Conservation (phyloP, 805 yeast species). For the Maudiozyma serrabonitensis region DNA sequence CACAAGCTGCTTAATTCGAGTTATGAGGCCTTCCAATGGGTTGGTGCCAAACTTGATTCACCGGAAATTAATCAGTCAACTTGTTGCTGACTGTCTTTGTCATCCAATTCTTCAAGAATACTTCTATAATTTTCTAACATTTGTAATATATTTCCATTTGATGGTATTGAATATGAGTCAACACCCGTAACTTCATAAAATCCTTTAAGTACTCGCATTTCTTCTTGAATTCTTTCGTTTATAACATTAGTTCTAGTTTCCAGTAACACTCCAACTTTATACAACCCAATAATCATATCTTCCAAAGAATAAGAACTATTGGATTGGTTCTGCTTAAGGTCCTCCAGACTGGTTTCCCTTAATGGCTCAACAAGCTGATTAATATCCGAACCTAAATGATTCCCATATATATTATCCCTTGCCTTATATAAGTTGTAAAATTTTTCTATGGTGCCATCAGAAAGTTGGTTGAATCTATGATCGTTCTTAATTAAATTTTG, state of each 20-base stretch:
- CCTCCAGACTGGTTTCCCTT: slow-evolving; percentile 8
- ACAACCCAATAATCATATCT: slow-evolving; percentile 13
- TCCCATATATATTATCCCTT: not conserved
- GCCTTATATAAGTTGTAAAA: not conserved
- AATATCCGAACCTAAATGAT: slow-evolving; percentile 42
- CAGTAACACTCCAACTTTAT: slow-evolving; percentile 12
- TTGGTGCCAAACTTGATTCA: slow-evolving; percentile 31
- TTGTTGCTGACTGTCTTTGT: slow-evolving; percentile 13
- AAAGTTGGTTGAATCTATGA: not conserved
- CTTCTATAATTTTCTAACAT: not conserved
- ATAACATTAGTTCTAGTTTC: slow-evolving; percentile 6
- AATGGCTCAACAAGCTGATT: slow-evolving; percentile 37
- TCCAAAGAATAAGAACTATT: slow-evolving; percentile 13
- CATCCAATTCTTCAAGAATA: not conserved
- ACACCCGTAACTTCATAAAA: not conserved
- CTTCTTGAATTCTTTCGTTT: slow-evolving; percentile 4
- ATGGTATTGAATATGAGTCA: no score
- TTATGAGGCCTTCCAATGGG: slow-evolving; percentile 74
- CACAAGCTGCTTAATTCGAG: slow-evolving; percentile 75
- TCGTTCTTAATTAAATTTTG: not conserved
- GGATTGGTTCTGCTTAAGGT: slow-evolving; percentile 7
- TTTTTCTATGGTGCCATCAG: not conserved
- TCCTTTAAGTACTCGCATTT: slow-evolving; percentile 2
- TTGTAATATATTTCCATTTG: not conserved
- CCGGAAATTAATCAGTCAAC: slow-evolving; percentile 17